These are phyloP conservation scores for Cercophora samala DNA, from an alignment of 495 filamentous ascomycete genomes.

Conservation along the genomic window DNA sequence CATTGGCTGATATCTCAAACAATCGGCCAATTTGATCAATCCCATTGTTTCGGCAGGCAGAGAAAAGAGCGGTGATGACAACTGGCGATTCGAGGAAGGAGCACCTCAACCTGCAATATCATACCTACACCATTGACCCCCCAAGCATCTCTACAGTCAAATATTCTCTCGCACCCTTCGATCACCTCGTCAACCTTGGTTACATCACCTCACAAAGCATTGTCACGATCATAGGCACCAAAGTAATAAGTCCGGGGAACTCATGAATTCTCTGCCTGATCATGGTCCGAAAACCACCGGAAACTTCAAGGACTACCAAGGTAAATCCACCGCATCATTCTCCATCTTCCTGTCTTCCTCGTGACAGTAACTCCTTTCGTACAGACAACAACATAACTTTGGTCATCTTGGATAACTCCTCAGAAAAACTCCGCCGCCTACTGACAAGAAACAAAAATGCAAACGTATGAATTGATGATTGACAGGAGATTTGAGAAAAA, in stretches of 20 bases:
- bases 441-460: conserved; percentile 3
- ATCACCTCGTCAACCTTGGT: background rate
- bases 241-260: background rate
- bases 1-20: background rate
- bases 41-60: background rate
- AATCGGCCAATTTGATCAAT: background rate
- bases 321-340: background rate
- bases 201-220: background rate
- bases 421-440: background rate
- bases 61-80: background rate
- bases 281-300: background rate
- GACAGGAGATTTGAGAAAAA: conserved; percentile 7
- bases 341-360: background rate
- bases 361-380: background rate
- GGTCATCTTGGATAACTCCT: background rate
- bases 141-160: background rate
- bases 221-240: background rate
- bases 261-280: background rate
- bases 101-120: too few species aligned
- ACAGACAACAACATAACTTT: background rate
- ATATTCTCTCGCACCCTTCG: background rate
- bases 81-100: background rate
- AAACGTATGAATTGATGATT: background rate
- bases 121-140: background rate
- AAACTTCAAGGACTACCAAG: background rate